Evolutionary conservation across 768 basidiomycete genomes (phyloP).

Genomic region (Lentinula lateritia): DNA sequence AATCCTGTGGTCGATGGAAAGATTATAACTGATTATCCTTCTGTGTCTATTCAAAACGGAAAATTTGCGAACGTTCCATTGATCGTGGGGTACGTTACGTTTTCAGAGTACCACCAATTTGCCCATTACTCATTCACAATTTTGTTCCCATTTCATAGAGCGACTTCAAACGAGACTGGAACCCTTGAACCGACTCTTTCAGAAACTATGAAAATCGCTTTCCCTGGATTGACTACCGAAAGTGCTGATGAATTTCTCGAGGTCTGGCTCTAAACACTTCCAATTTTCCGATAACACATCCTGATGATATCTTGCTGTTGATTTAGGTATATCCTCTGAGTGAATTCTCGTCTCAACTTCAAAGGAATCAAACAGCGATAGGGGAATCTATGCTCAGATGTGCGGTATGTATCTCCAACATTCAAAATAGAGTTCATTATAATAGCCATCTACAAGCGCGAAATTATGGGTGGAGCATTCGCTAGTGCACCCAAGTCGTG

Average conservation of each 20-base stretch:
- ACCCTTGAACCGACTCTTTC: constrained; percentile 21
- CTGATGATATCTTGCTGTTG: not conserved
- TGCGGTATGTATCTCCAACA: constrained; percentile 34
- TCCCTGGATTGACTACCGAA: constrained; percentile 35
- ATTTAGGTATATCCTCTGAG: constrained; percentile 34
- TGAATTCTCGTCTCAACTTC: constrained; percentile 34
- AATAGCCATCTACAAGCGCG: constrained; percentile 22
- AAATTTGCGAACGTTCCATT: constrained; percentile 47
- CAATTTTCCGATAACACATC: not conserved
- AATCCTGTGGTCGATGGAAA: constrained; percentile 51
- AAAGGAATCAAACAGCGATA: constrained; percentile 39
- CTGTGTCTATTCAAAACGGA: constrained; percentile 35
- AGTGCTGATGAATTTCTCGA: constrained; percentile 32
- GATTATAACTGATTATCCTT: constrained; percentile 44
- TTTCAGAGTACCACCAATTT: not conserved
- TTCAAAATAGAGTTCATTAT: not conserved
- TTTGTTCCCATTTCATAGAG: constrained; percentile 18
- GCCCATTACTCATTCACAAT: not conserved
- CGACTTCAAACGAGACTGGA: constrained; percentile 59
- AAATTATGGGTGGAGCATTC: constrained; percentile 41
- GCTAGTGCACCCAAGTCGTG: constrained; percentile 31
- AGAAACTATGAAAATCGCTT: constrained; percentile 32
- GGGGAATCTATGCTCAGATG: constrained; percentile 48
- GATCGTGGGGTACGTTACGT: constrained; percentile 46
- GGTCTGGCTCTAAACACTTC: constrained; percentile 9